A percentile compares a stretch with the other conserved stretches of the same genome.
Conservation (phyloP, 139 green algal species). For the Pleodorina starrii region DNA sequence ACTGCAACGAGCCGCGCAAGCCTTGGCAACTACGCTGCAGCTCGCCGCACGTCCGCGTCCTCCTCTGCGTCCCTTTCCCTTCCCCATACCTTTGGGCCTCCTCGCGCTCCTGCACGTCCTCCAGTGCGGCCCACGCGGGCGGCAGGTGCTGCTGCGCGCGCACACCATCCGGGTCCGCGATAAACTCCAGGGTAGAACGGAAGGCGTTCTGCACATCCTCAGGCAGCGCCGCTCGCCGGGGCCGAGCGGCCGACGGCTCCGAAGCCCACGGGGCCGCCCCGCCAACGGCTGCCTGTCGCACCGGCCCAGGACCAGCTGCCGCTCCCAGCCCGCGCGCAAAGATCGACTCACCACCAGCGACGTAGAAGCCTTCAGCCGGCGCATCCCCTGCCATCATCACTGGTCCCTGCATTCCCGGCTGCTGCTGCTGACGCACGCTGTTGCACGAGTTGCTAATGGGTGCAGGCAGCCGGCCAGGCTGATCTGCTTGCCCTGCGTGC, state of each 20-base stretch:
- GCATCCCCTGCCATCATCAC: not conserved
- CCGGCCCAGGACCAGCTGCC: not conserved
- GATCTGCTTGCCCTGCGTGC: too few species aligned
- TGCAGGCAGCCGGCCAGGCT: too few species aligned
- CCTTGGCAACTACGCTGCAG: too few species aligned
- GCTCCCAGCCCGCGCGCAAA: not conserved
- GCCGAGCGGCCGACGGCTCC: not conserved
- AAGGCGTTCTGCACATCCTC: slow-evolving; percentile 1
- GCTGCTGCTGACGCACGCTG: slow-evolving; percentile 22
- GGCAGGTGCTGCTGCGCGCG: not conserved
- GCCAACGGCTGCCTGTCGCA: not conserved
- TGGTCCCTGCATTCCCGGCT: not conserved
- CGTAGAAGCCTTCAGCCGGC: not conserved
- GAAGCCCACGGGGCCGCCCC: not conserved
- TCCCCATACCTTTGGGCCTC: slow-evolving; percentile 21
- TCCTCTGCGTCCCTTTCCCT: too few species aligned
- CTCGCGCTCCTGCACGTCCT: slow-evolving; percentile 25
- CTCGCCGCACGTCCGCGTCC: too few species aligned
- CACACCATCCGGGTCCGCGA: slow-evolving; percentile 6
- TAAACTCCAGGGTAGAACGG: slow-evolving; percentile 20
- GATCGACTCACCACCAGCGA: slow-evolving; percentile 9
- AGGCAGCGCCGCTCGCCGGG: slow-evolving; percentile 1
- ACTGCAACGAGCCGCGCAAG: too few species aligned
- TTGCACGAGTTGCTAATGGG: too few species aligned
- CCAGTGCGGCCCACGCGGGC: slow-evolving; percentile 20